Evolutionary conservation across 1,284 basidiomycete species (phyloP), one percentile per base, ranked within the genome.

Genomic region (Phaffia rhodozyma): DNA sequence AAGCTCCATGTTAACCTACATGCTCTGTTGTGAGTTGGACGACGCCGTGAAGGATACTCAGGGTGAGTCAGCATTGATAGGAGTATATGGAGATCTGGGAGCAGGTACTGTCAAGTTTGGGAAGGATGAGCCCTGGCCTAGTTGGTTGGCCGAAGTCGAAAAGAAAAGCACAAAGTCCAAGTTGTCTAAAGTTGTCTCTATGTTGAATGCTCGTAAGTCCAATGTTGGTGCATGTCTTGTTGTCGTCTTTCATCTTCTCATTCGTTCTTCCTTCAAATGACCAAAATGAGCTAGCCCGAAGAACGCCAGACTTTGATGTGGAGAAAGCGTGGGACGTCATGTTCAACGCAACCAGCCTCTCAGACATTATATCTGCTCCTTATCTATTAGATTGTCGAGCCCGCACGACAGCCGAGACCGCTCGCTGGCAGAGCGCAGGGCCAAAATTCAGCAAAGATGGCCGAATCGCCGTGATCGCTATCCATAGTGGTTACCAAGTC

Each of bases 391-490:
- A 43, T 11, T 43, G 38, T 43, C 38, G 38, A 16, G 38, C 38
- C 38, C 38, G 38, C 6, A 43, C 38, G 6, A 11, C 38, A 43
- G 13, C 38, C 13, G 38, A 43, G 38, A 43, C 38, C 13, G 5
- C 38, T 11, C 38, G 38, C 16, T 43, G 54, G 54, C 54, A 55
- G 25, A 34, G 54, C 23, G 54, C 54, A 11, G 23, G 29, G 3
- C 54, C 54, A 18, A 55, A 55, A 4, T 55, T 55, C 54, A 55
- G 54, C 29, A 55, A 55, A 32, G 54, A 55, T 16, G 54, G 54
- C 21, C 54, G 54, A 7, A 34, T 55, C n/a, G 54, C 54, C 18
- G 54, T 55, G 18, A 30, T 55, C 32, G 23, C 11, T 9, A 55
- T 55, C 3, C 54, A 55, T 11, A 32, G 29, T n/a, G n/a, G 21